These are phyloP conservation scores for Ustilago esculenta DNA, from an alignment of 1,284 basidiomycete species.

Conservation along the genomic window DNA sequence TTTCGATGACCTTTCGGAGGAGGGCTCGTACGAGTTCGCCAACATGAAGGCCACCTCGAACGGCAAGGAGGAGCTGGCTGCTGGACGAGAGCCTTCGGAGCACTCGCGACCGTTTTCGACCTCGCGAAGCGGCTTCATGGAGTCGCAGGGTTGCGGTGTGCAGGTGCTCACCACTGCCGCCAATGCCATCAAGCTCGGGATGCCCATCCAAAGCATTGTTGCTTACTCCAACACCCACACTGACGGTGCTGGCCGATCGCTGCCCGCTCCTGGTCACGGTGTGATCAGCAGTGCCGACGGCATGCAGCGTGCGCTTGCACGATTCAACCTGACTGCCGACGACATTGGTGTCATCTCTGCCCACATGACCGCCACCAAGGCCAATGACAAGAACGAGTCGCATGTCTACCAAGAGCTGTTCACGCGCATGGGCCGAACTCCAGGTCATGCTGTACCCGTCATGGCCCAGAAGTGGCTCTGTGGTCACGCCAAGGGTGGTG, in stretches of 20 bases:
- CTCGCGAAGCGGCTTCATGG: conserved; percentile 80
- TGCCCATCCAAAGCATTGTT: conserved; percentile 89
- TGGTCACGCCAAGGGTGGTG: conserved; percentile 64
- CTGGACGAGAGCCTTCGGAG: conserved; percentile 95
- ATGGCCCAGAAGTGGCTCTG: conserved; percentile 90
- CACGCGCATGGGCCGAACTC: conserved; percentile 83
- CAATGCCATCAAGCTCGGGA: conserved; percentile 92
- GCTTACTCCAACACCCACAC: conserved; percentile 97
- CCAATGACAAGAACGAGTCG: conserved; percentile 98
- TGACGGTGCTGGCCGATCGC: conserved; percentile 88
- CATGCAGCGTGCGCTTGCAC: conserved; percentile 90
- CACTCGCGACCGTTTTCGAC: conserved; percentile 97
- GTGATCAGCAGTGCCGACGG: conserved; percentile 70
- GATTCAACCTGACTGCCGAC: conserved; percentile 93
- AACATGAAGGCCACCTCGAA: conserved; percentile 99
- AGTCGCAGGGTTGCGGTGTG: conserved; percentile 94
- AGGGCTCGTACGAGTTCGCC: conserved; percentile 90
- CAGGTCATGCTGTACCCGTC: conserved; percentile 93
- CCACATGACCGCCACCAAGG: conserved; percentile 93
- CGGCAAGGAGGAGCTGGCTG: conserved; percentile 93
- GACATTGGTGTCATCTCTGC: conserved; percentile 84
- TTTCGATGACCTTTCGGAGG: conserved; percentile 96
- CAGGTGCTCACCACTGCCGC: conserved; percentile 96
- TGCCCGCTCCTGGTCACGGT: conserved; percentile 72
- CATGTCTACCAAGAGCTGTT: conserved; percentile 96